These are phyloP conservation scores for Aspergillus conjunctus DNA, from an alignment of 495 filamentous ascomycete species.

Conservation along the genomic window DNA sequence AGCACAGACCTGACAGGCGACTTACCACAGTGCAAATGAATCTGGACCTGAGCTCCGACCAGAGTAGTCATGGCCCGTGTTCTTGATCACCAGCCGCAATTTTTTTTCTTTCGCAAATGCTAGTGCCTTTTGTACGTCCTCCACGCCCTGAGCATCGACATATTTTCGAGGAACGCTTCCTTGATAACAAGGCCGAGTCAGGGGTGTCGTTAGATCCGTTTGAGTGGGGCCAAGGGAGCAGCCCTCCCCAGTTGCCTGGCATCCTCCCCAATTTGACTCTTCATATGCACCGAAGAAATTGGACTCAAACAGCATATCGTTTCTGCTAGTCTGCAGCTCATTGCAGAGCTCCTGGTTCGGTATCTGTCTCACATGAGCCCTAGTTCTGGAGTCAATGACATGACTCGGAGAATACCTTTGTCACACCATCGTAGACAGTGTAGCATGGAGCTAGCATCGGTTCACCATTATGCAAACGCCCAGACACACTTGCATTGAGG, in stretches of 20 bases:
- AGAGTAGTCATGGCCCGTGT: slow-evolving; percentile 44
- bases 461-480: slow-evolving; percentile 11
- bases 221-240: slow-evolving; percentile 3
- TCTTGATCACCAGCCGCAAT: slow-evolving; percentile 42
- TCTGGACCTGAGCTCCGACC: slow-evolving; percentile 20
- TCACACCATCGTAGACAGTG: slow-evolving; percentile 4
- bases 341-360: not conserved
- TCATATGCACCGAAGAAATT: not conserved
- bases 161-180: slow-evolving; percentile 18
- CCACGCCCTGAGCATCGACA: slow-evolving; percentile 10
- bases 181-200: slow-evolving; percentile 1
- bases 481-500: slow-evolving; percentile 18
- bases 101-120: slow-evolving; percentile 29
- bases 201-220: not conserved
- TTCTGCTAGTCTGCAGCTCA: not conserved
- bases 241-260: slow-evolving; percentile 17
- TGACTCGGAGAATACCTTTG: not conserved
- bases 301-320: not conserved
- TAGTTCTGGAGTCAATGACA: not conserved
- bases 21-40: slow-evolving; percentile 38
- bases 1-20: too few relatives aligned
- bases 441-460: slow-evolving; percentile 20
- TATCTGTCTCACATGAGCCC: not conserved
- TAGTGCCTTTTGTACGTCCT: slow-evolving; percentile 13
- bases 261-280: slow-evolving; percentile 13